Base-by-base conservation (phyloP, 495 filamentous ascomycete species). In the Penicillium verhagenii region DNA sequence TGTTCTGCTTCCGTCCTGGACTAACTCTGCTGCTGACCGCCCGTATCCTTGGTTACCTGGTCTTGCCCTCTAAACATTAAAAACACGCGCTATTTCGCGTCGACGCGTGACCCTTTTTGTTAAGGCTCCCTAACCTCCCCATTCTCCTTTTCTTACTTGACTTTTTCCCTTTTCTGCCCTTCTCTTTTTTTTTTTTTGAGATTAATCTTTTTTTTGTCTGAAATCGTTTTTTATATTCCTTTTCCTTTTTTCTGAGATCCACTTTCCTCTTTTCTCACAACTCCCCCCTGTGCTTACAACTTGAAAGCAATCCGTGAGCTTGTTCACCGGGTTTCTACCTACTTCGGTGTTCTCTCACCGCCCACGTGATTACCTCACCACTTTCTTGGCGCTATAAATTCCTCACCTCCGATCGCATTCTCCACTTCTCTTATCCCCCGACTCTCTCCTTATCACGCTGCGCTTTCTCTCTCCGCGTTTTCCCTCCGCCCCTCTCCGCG, bases 331-430 rank as follows among this genome's bases (percentile, higher is more conserved):
- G 33, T 35, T 35, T 35, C 33, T 14, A 35, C 33, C 16, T 35
- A 35, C 33, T 35, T 35, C 33, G 13, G 33, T 35, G 33, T 35
- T 35, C 28, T n/a, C 42, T 59, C 55, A 61, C 66, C 61, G 55
- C 64, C 47, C 75, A 78, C 75, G 75, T 78, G 73, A 78, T 52
- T 23, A 5, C 6, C 8, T 3, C 31, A 63, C 65, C 66, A 66
- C 66, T 70, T 64, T 65, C 75, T 75, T 76, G 73, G 75, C 75
- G 63, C 58, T 72, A 78, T 78, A 76, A 74, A 76, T 66, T 64
- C 61, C 51, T 60, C 61, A 46, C 52, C 57, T 60, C 60, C 60
- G 68, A 66, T 77, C 72, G 74, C 74, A 76, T 77, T 75, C 73
- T 77, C 72, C 73, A 77, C 72, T 66, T 60, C 68, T 60, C 57